Evolutionary conservation across 164 flowering plant species (phyloP).

Genomic region (Protea cynaroides): DNA sequence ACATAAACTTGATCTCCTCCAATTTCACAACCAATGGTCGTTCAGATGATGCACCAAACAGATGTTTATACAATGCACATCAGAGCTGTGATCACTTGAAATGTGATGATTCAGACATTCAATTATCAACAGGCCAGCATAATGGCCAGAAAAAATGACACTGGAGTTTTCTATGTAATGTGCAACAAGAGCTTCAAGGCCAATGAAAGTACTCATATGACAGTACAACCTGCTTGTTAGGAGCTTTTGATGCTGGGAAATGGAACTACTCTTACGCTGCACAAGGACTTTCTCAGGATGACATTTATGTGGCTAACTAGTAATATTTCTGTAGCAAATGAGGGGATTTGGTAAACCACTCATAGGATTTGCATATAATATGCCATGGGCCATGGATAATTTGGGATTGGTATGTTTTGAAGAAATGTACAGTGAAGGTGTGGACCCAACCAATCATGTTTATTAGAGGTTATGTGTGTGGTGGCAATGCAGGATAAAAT

Average conservation of each 20-base stretch:
- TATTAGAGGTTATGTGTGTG: slow-evolving; percentile 56
- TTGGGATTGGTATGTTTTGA: slow-evolving; percentile 54
- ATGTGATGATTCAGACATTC: slow-evolving; percentile 70
- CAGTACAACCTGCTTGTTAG: slow-evolving; percentile 61
- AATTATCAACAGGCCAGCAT: slow-evolving; percentile 51
- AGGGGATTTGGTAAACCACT: slow-evolving; percentile 53
- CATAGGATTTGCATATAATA: slow-evolving; percentile 32
- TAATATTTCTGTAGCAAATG: slow-evolving; percentile 65
- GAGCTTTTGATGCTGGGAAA: slow-evolving; percentile 48
- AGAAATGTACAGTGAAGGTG: slow-evolving; percentile 46
- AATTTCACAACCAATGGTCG: too few species aligned
- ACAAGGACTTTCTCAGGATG: slow-evolving; percentile 28
- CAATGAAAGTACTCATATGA: slow-evolving; percentile 67
- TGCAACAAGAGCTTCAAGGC: slow-evolving; percentile 40
- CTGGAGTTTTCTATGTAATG: slow-evolving; percentile 65
- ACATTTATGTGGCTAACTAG: slow-evolving; percentile 54
- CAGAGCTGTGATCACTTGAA: slow-evolving; percentile 62
- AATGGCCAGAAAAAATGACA: slow-evolving; percentile 50
- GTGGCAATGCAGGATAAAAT: slow-evolving; percentile 65
- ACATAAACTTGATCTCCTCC: too few species aligned
- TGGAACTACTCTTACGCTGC: slow-evolving; percentile 48
- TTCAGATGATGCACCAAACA: too few species aligned
- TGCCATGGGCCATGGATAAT: slow-evolving; percentile 64
- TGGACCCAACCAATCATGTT: slow-evolving; percentile 57
- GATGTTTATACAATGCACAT: slow-evolving; percentile 58